Evolutionary conservation across 1,139 yeast species (phyloP).

Genomic region (Pichia inconspicua): DNA sequence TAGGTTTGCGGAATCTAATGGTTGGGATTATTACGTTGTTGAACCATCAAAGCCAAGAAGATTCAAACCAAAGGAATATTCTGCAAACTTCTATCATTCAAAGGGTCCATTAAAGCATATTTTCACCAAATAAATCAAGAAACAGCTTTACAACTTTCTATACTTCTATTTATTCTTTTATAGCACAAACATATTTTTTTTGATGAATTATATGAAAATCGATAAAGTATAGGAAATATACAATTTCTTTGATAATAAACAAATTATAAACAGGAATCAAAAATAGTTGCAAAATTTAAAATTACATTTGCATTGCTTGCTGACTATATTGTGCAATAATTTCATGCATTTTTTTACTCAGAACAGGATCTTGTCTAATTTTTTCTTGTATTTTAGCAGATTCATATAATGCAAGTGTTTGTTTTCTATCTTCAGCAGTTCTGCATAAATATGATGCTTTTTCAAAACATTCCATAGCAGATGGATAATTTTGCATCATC

Average conservation of each 20-base stretch:
- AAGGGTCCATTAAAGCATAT: constrained; percentile 71
- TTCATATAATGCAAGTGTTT: constrained; percentile 87
- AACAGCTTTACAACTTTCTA: neutral
- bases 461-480: constrained; percentile 75
- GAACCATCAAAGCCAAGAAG: constrained; percentile 65
- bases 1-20: constrained; percentile 73
- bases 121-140: constrained; percentile 56
- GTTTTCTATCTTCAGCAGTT: constrained; percentile 78
- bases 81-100: constrained; percentile 63
- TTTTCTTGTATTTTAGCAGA: constrained; percentile 79
- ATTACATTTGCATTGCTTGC: constrained; percentile 2
- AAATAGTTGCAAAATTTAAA: neutral
- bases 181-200: neutral
- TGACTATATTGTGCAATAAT: constrained; percentile 23
- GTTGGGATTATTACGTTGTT: constrained; percentile 79
- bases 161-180: constrained; percentile 11
- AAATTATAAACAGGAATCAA: neutral
- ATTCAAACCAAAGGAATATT: constrained; percentile 69
- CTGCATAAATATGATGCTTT: constrained; percentile 78
- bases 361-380: constrained; percentile 58
- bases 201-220: neutral
- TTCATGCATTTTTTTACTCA: constrained; percentile 39
- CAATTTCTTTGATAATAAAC: neutral
- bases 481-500: constrained; percentile 74
- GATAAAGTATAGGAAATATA: neutral